Evolutionary conservation across 192 early-diverging fungal genomes (phyloP), one percentile per base, ranked within the genome.

Genomic region (Chytriomyces sp.): DNA sequence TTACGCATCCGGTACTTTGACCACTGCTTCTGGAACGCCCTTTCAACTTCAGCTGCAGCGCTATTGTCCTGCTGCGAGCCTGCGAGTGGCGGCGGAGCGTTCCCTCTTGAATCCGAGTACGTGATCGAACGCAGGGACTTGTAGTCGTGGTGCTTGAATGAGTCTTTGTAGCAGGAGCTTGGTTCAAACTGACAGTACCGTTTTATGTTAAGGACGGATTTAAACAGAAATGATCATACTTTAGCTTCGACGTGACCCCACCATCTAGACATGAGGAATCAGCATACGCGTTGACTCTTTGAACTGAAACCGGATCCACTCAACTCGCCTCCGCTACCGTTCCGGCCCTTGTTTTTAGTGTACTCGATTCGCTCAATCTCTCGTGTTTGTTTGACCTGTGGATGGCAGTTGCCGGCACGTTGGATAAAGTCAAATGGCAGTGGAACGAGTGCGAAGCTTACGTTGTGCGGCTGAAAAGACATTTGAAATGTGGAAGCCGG

Each of bases 311-410:
- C 40, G 7, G 7, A 32, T 2, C 3, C n/a, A 64, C 72, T 63
- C 39, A 66, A 73, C 61, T 82, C 81, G 54, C 75, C 81, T 25
- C 75, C 75, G 26, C 72, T 65, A 19, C 75, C 75, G 39, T 78
- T 78, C 41, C 76, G 72, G 0, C 76, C 76, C 40, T 82, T 82
- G 75, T 82, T 82, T 41, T 82, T 82, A 10, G 53, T 53, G 59
- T 82, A 82, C 36, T 82, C 81, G 19, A 38, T 28, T 37, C 77
- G 57, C 61, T 82, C 81, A 2, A 56, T 69, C 22, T 77, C 78
- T 12, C 58, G 59, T 1, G 74, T 33, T 12, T 56, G 37, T 59
- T 74, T 64, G 22, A 82, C 70, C 64, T 73, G n/a, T 14, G 28
- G 14, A 34, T 59, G 26, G 49, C 30, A 17, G 4, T 37, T 19